phyloP scores from a whole-genome alignment of 495 filamentous ascomycete species.

The Podospora anserina region DNA sequence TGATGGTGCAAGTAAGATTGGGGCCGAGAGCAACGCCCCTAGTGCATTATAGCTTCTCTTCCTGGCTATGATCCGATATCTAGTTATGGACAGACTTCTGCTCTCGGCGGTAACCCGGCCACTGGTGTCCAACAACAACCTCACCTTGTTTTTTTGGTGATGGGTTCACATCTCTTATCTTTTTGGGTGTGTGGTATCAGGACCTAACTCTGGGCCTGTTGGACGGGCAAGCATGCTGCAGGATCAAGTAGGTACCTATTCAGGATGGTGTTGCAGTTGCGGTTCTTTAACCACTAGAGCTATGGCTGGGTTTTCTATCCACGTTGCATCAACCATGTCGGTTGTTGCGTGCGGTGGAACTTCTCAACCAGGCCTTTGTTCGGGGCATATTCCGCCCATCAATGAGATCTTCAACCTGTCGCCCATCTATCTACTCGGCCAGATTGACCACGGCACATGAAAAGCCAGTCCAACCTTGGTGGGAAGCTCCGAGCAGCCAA shows the following conservation, averaged over 20 bases:
- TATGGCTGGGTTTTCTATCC: neutral
- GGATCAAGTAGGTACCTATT: neutral
- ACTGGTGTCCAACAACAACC: neutral
- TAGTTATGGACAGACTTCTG: neutral
- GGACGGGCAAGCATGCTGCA: neutral
- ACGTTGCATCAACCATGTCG: neutral
- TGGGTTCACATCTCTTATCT: neutral
- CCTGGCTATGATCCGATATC: neutral
- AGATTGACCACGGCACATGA: neutral
- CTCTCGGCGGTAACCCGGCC: neutral
- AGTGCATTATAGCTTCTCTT: neutral
- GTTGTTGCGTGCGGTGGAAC: neutral
- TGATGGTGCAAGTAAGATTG: neutral
- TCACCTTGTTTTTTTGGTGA: neutral
- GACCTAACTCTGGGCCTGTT: neutral
- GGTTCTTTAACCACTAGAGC: neutral
- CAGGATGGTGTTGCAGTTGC: neutral
- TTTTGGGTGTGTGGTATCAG: neutral
- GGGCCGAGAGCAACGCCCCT: neutral
- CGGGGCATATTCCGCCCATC: neutral
- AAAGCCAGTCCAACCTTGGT: neutral
- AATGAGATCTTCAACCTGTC: neutral
- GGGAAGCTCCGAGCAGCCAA: neutral
- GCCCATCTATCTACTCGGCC: too few species aligned
- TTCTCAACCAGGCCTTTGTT: neutral